phyloP scores from a whole-genome alignment of 352 stramenopile species.

The Phytophthora kernoviae region DNA sequence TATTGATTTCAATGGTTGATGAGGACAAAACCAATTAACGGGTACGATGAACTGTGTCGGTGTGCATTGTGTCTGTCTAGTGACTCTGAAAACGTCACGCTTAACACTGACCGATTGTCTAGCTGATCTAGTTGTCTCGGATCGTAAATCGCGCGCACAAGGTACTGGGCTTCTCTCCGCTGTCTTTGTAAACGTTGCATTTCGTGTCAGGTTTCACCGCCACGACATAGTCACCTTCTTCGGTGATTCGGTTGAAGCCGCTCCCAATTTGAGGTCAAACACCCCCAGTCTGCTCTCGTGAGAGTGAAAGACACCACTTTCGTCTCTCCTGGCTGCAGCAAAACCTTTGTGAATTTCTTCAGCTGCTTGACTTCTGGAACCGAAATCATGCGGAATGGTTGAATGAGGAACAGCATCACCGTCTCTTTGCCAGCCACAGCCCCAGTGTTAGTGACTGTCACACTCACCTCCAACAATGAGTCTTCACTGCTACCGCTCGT shows the following conservation, averaged over 20 bases:
- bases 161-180: conserved; percentile 24
- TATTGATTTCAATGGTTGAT: neutral
- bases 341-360: conserved; percentile 82
- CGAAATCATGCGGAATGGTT: conserved; percentile 58
- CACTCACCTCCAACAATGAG: conserved; percentile 42
- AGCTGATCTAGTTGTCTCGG: conserved; percentile 21
- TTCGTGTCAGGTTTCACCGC: conserved; percentile 72
- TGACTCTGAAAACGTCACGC: conserved; percentile 2
- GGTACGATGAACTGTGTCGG: conserved; percentile 22
- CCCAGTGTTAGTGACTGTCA: conserved; percentile 78
- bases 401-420: conserved; percentile 81
- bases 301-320: conserved; percentile 47
- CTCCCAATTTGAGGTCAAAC: conserved; percentile 61
- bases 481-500: conserved; percentile 9
- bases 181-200: conserved; percentile 63
- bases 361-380: conserved; percentile 82
- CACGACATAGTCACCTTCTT: conserved; percentile 69
- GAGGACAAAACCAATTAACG: conserved; percentile 1
- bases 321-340: conserved; percentile 49
- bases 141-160: conserved; percentile 59
- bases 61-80: neutral
- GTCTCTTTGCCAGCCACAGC: conserved; percentile 66
- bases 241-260: conserved; percentile 56
- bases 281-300: conserved; percentile 61
- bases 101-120: conserved; percentile 7